Evolutionary conservation across 805 yeast genomes (phyloP).

Genomic region (Tetrapisispora phaffii): DNA sequence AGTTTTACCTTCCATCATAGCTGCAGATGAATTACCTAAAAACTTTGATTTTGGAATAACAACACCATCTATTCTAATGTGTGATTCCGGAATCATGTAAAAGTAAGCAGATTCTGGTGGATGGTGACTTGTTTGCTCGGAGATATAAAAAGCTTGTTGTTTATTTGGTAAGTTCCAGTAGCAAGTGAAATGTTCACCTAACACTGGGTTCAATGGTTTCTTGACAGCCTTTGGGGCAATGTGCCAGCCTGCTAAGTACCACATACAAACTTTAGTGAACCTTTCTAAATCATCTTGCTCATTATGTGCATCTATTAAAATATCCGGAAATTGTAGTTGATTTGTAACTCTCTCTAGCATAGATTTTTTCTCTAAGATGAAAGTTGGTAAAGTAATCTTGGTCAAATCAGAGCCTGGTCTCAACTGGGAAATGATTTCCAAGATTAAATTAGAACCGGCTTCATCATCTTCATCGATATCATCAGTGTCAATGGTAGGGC

Average conservation of each 20-base stretch:
- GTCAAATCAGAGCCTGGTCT: slow-evolving; percentile 89
- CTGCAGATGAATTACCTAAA: slow-evolving; percentile 92
- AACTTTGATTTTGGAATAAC: slow-evolving; percentile 81
- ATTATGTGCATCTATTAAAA: slow-evolving; percentile 58
- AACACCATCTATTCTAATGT: slow-evolving; percentile 81
- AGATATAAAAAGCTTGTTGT: slow-evolving; percentile 66
- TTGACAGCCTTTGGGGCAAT: slow-evolving; percentile 98
- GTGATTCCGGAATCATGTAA: slow-evolving; percentile 70
- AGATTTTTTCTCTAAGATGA: slow-evolving; percentile 86
- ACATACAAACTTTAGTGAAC: slow-evolving; percentile 63
- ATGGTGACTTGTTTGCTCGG: slow-evolving; percentile 96
- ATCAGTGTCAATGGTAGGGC: slow-evolving; percentile 34
- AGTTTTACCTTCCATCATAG: slow-evolving; percentile 89
- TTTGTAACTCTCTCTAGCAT: slow-evolving; percentile 95
- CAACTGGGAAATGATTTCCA: slow-evolving; percentile 82
- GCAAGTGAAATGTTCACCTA: slow-evolving; percentile 85
- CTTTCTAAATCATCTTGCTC: slow-evolving; percentile 52
- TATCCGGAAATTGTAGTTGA: slow-evolving; percentile 68
- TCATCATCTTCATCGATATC: slow-evolving; percentile 90
- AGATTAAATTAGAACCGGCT: slow-evolving; percentile 75
- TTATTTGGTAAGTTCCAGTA: slow-evolving; percentile 82
- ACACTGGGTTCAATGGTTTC: slow-evolving; percentile 89
- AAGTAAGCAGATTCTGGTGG: slow-evolving; percentile 97
- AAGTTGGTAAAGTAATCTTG: slow-evolving; percentile 88
- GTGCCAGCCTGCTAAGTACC: slow-evolving; percentile 96